These are phyloP conservation scores for Gliomastix tumulicola DNA, from an alignment of 2,329 filamentous ascomycete genomes.

Conservation along the genomic window DNA sequence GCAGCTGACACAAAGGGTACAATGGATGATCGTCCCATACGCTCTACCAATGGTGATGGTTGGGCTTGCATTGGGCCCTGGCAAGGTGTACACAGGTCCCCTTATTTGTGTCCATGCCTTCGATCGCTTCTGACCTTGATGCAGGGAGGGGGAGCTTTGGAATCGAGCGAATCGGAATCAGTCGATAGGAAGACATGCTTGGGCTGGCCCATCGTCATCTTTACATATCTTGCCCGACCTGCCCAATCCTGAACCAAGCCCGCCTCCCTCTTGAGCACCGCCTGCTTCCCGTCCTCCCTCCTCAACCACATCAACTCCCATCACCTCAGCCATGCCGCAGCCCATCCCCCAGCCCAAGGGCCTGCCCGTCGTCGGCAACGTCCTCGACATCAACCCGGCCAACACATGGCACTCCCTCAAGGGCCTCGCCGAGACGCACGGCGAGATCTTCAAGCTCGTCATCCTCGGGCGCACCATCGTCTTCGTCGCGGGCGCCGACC, in stretches of 20 bases:
- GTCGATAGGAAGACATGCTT: too few species aligned
- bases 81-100: too few species aligned
- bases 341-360: conserved; percentile 26
- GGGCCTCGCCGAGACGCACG: conserved; percentile 23
- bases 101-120: too few species aligned
- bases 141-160: too few species aligned
- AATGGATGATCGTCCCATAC: too few species aligned
- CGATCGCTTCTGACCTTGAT: too few species aligned
- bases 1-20: too few species aligned
- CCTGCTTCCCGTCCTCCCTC: not conserved
- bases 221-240: not conserved
- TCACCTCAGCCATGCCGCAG: conserved; percentile 15
- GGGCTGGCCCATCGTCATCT: too few species aligned
- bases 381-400: conserved; percentile 22
- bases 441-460: conserved; percentile 30
- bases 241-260: not conserved
- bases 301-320: not conserved
- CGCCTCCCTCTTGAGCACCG: not conserved
- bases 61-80: too few species aligned
- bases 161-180: too few species aligned
- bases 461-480: conserved; percentile 22
- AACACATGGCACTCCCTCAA: conserved; percentile 29
- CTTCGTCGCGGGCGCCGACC: conserved; percentile 40
- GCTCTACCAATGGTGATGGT: too few species aligned
- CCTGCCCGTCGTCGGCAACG: conserved; percentile 26